Conservation (phyloP, 2,329 filamentous ascomycete genomes). For the Colletotrichum viniferum region DNA sequence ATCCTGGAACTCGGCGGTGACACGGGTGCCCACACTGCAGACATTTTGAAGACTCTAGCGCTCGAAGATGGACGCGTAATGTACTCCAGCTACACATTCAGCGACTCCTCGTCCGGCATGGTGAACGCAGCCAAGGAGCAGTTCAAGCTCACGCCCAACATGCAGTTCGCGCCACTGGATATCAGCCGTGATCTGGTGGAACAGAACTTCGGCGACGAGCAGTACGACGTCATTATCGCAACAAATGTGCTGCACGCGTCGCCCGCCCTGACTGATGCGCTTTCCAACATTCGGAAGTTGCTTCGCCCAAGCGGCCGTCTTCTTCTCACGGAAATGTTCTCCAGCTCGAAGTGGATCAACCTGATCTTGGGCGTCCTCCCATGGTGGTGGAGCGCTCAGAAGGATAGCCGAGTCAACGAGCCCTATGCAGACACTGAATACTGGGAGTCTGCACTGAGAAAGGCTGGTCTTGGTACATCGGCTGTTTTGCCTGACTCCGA, state of each 20-base stretch:
- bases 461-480: neutral
- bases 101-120: neutral
- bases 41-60: neutral
- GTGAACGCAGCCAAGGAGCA: neutral
- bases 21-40: neutral
- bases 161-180: neutral
- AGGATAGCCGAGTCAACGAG: constrained; percentile 27
- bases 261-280: neutral
- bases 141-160: neutral
- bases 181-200: neutral
- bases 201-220: neutral
- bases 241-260: constrained; percentile 43
- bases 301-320: neutral
- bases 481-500: neutral
- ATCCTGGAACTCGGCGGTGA: neutral
- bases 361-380: constrained; percentile 30
- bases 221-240: constrained; percentile 43
- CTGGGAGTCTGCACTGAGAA: neutral
- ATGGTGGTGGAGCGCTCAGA: constrained; percentile 24
- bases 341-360: constrained; percentile 27
- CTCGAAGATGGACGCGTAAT: neutral
- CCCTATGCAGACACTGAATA: constrained; percentile 26
- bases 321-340: constrained; percentile 31
- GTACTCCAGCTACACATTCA: neutral
- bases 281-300: neutral